Conservation (phyloP, 78 protist genomes). For the Bigelowiella natans region DNA sequence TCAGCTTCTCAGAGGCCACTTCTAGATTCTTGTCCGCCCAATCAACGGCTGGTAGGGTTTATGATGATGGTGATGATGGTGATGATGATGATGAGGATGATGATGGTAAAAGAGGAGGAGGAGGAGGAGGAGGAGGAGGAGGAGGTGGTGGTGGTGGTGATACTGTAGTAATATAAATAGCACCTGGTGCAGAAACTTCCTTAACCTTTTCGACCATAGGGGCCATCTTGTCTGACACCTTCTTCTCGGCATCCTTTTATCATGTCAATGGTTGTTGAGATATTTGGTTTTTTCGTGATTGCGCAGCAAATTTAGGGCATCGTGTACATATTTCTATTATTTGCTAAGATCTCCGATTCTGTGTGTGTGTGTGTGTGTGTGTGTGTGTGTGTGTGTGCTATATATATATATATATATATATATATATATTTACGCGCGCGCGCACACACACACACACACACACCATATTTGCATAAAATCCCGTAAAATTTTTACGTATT, state of each 20-base stretch:
- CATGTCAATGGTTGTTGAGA: too few species aligned
- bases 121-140: too few species aligned
- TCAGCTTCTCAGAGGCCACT: not conserved
- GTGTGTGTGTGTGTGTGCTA: not conserved
- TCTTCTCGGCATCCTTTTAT: not conserved
- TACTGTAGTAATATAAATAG: not conserved
- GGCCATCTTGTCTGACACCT: not conserved
- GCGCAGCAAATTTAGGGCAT: not conserved
- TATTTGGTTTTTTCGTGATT: too few species aligned
- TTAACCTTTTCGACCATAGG: not conserved
- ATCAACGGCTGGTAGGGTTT: not conserved
- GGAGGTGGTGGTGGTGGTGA: too few species aligned
- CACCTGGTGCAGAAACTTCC: not conserved
- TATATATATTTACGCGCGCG: not conserved
- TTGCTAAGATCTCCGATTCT: too few species aligned
- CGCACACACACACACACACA: not conserved
- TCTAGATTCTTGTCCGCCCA: not conserved
- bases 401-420: not conserved
- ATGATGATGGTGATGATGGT: too few species aligned
- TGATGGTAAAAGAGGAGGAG: too few species aligned
- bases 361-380: not conserved
- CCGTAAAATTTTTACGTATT: not conserved
- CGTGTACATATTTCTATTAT: not conserved
- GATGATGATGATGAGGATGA: too few species aligned
- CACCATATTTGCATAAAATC: not conserved